Percentiles rank a stretch among this genome's conserved stretches.
Evolutionary conservation across 768 basidiomycete genomes (phyloP).

Genomic region (Boletus bicolor): DNA sequence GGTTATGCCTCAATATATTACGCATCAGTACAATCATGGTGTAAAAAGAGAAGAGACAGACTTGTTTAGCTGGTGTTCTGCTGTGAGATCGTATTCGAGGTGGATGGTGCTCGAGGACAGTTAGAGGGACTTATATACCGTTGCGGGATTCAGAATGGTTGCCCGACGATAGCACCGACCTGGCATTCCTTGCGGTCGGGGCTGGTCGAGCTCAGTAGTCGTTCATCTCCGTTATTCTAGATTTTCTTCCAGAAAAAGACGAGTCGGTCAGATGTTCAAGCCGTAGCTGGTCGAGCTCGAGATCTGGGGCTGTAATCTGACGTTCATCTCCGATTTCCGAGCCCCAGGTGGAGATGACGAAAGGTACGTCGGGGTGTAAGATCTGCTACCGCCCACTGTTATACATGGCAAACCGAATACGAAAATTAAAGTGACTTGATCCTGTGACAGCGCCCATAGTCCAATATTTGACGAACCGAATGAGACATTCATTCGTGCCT

Average conservation of each 20-base stretch:
- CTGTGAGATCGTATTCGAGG: neutral
- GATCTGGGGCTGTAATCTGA: neutral
- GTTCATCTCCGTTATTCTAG: neutral
- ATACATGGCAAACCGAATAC: neutral
- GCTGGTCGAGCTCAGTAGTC: too few relatives aligned
- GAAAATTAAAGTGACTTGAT: neutral
- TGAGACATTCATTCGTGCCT: too few relatives aligned
- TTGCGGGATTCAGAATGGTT: neutral
- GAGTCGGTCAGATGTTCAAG: neutral
- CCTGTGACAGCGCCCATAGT: neutral
- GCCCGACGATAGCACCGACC: neutral
- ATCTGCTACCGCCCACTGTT: slow-evolving; percentile 16
- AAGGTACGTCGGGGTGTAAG: neutral
- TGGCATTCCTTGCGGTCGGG: neutral
- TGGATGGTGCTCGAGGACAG: neutral
- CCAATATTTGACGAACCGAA: neutral
- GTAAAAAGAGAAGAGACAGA: neutral
- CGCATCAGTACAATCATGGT: neutral
- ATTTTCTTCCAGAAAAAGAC: neutral
- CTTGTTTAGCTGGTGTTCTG: neutral
- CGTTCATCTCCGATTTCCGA: neutral
- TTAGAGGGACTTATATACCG: neutral
- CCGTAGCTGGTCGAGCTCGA: neutral
- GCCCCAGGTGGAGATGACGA: neutral
- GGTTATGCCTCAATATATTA: neutral